Evolutionary conservation across 2,329 filamentous ascomycete species (phyloP).

Genomic region (Colletotrichum viniferum): DNA sequence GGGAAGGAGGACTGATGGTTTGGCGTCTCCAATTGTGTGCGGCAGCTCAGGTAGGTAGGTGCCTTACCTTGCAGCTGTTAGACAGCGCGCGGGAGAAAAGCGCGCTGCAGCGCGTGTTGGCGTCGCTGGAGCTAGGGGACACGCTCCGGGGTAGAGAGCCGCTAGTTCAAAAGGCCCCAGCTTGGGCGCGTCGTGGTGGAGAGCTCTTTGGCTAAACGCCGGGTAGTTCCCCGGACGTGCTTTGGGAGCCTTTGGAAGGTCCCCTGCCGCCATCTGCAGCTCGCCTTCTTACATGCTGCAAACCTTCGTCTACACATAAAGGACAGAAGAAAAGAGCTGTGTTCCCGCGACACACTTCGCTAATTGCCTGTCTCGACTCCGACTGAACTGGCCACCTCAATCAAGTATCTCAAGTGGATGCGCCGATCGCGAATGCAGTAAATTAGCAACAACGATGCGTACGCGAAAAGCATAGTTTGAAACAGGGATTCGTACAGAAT

Average conservation of each 20-base stretch:
- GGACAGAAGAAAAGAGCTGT: background rate
- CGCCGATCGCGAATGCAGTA: background rate
- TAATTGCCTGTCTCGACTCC: background rate
- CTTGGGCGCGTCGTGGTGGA: background rate
- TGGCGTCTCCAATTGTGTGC: background rate
- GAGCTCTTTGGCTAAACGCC: background rate
- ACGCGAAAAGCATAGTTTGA: background rate
- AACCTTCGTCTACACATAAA: background rate
- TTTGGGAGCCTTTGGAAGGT: background rate
- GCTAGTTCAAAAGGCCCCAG: background rate
- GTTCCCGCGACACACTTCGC: background rate
- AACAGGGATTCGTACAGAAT: background rate
- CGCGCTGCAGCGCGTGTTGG: background rate
- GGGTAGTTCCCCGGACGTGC: background rate
- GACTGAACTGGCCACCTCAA: background rate
- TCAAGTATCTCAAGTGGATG: background rate
- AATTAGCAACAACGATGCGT: background rate
- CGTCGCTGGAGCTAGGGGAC: background rate
- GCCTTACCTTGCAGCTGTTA: background rate
- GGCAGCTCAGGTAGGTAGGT: background rate
- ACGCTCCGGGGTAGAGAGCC: background rate
- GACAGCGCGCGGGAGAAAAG: background rate
- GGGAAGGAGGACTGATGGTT: background rate
- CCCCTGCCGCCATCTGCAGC: background rate
- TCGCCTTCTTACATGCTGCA: background rate